Base-by-base conservation (phyloP, 208 protist species). In the Herpetomonas samuelpessoai region DNA sequence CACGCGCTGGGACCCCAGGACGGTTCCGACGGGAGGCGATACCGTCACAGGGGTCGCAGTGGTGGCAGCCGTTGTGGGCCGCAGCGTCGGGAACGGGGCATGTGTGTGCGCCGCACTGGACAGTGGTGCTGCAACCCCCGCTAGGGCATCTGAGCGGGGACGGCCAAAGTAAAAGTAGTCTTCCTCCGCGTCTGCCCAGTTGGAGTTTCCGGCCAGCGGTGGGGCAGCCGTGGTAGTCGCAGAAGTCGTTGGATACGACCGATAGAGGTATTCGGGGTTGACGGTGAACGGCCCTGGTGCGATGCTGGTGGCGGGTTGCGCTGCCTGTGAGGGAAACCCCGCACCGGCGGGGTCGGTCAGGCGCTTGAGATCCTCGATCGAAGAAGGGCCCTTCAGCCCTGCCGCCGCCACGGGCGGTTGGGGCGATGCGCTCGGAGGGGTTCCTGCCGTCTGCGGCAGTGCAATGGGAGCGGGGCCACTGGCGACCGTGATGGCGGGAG, bases 131-230 rank as follows among this genome's bases (percentile, higher is more conserved):
- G 67, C 35, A 2, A 52, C 39, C 28, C 24, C 53, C 38, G 47
- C 35, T 3, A 26, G 31, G 19, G 38, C 30, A 12, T 47, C 29
- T 31, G 57, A 45, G 9, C 45, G 59, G 12, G 50, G 57, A 0
- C 64, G 72, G n/a, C 83, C 88, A 75, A 91, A 94, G 71, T 86
- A 88, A 47, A 91, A 91, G 67, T 94, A 91, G 68, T 91, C 84
- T 19, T 91, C 84, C 21, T 90, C 81, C 35, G 78, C 70, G 21
- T 85, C 70, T 1, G 73, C 58, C 65, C 71, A 79, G n/a, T 56
- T 57, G 41, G 49, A 57, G 14, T 9, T 38, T n/a, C n/a, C n/a
- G 14, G 21, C 9, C 31, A 19, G n/a, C 21, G 48, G 3, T 54
- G 48, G 29, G 18, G 45, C n/a, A 26, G 38, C 10, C 52, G 25